Evolutionary conservation across 2,329 filamentous ascomycete species (phyloP).

Genomic region (Fusarium coffeatum): DNA sequence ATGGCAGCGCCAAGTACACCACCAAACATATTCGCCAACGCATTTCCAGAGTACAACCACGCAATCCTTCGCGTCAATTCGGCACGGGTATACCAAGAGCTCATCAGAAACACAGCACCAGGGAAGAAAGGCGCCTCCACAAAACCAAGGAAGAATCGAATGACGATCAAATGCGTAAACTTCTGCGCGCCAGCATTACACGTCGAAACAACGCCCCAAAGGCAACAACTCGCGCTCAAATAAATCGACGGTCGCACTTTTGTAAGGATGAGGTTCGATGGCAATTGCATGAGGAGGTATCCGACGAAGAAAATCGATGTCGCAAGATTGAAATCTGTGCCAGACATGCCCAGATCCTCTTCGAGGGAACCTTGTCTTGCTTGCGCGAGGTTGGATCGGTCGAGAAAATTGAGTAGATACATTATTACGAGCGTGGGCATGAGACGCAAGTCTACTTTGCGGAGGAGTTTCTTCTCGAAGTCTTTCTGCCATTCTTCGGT

Average conservation of each 20-base stretch:
- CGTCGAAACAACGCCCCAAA: constrained; percentile 55
- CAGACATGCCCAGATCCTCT: constrained; percentile 63
- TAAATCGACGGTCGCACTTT: constrained; percentile 65
- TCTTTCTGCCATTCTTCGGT: constrained; percentile 33
- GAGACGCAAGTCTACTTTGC: constrained; percentile 64
- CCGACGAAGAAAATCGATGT: constrained; percentile 72
- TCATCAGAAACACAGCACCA: constrained; percentile 60
- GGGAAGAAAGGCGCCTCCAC: constrained; percentile 65
- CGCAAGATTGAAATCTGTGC: constrained; percentile 68
- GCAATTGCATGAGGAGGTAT: constrained; percentile 71
- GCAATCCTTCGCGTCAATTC: constrained; percentile 69
- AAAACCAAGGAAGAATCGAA: constrained; percentile 58
- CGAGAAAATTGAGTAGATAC: constrained; percentile 68
- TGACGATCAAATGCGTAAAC: constrained; percentile 57
- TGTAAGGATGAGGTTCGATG: constrained; percentile 69
- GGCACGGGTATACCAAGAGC: constrained; percentile 57
- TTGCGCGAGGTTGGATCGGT: constrained; percentile 65
- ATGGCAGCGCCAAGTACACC: constrained; percentile 63
- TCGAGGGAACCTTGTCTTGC: constrained; percentile 66
- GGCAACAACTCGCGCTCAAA: constrained; percentile 60
- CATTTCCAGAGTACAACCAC: constrained; percentile 68
- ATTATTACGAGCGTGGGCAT: constrained; percentile 66
- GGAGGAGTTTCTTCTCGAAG: constrained; percentile 52
- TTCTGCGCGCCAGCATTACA: constrained; percentile 60
- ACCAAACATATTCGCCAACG: constrained; percentile 63